A percentile compares a stretch with the other conserved stretches of the same genome.
Conservation (phyloP, 1,139 yeast genomes). For the Candida neerlandica region DNA sequence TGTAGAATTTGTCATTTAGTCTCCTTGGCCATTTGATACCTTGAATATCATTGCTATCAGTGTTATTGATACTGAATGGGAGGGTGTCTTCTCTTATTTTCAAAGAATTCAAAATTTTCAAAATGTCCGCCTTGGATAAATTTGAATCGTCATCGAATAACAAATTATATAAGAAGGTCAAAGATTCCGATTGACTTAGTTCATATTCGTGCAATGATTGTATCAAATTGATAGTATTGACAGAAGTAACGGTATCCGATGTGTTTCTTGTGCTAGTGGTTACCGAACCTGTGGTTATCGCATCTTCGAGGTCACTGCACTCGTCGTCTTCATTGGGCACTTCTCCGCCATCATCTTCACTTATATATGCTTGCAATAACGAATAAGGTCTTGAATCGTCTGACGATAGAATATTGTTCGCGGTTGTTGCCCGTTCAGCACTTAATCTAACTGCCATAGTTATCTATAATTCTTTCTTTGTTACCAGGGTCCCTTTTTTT, state of each 20-base stretch:
- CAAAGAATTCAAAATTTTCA: slow-evolving; percentile 37
- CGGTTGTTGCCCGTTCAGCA: not conserved
- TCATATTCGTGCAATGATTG: slow-evolving; percentile 36
- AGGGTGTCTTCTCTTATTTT: slow-evolving; percentile 38
- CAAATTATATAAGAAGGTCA: slow-evolving; percentile 42
- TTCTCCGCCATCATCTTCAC: slow-evolving; percentile 6
- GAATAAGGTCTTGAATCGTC: not conserved
- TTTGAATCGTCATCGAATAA: slow-evolving; percentile 41
- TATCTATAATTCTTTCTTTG: not conserved
- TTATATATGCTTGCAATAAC: slow-evolving; percentile 1
- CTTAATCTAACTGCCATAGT: slow-evolving; percentile 2
- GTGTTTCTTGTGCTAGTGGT: not conserved
- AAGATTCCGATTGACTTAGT: slow-evolving; percentile 43
- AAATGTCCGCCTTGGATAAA: slow-evolving; percentile 39
- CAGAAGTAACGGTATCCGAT: slow-evolving; percentile 1
- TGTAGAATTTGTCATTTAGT: slow-evolving; percentile 32
- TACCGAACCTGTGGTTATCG: not conserved
- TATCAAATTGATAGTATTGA: slow-evolving; percentile 6
- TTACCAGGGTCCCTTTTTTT: slow-evolving; percentile 14
- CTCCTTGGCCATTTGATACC: slow-evolving; percentile 43
- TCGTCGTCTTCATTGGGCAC: slow-evolving; percentile 1
- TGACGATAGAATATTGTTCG: slow-evolving; percentile 1
- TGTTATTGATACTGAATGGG: slow-evolving; percentile 28
- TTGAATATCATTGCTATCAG: slow-evolving; percentile 29
- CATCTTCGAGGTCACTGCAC: slow-evolving; percentile 5